Base-by-base conservation (phyloP, 1,284 basidiomycete genomes). In the Chalciporus sp. region DNA sequence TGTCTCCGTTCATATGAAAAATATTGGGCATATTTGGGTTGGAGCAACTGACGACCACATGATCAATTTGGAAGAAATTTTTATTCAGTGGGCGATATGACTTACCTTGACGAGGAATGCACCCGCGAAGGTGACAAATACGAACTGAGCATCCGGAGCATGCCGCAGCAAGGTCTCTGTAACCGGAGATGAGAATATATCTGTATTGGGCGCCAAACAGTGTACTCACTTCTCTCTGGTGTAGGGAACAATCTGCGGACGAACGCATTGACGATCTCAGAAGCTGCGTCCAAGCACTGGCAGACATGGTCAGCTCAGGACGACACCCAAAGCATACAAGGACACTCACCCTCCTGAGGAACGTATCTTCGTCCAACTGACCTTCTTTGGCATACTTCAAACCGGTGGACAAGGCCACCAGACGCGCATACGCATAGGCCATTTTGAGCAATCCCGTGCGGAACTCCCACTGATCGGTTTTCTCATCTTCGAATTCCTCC, bases 111-210 rank as follows among this genome's bases (percentile, higher is more conserved):
- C 80, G 12, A 92, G 74, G 72, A 92, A 92, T 2, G 89, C 85
- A 17, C 87, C 85, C 6, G 91, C 91, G 59, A 94, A 94, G 0
- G 88, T 88, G n/a, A 89, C 81, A 62, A 92, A 92, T 20, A 94
- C 84, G 56, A 86, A 88, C 61, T 94, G 90, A 1, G 88, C 85
- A 65, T 93, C 90, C 1, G 91, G 89, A 0, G 89, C 90, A 64
- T 92, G 88, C 4, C 86, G 79, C 51, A 90, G 76, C 60, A 82
- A 85, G 29, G 79, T 73, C 55, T 79, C 83, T 84, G 57, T 14
- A 26, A 7, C 55, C n/a, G 41, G 10, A 55, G 52, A 42, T 5
- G 55, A 54, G 49, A 58, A 48, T 49, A 43, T 8, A 26, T n/a
- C 35, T 47, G 31, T 47, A 3, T 33, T 35, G 39, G 7, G 9